Conservation (phyloP, 306 rosid species). For the Prunus armeniaca region DNA sequence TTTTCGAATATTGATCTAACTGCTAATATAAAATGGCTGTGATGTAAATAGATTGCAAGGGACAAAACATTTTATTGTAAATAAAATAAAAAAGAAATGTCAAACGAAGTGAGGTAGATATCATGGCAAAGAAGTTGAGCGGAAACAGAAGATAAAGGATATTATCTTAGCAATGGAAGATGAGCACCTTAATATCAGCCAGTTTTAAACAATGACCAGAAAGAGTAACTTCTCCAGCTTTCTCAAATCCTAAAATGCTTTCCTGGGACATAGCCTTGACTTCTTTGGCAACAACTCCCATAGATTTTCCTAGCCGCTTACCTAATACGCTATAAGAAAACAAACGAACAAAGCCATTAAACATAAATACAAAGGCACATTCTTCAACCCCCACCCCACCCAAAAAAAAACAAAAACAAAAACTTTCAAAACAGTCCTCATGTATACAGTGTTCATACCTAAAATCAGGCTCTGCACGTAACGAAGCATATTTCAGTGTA, state of each 20-base stretch:
- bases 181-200: constrained; percentile 79
- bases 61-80: background rate
- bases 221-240: constrained; percentile 65
- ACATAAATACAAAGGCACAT: background rate
- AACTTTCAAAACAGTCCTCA: background rate
- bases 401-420: background rate
- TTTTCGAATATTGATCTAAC: background rate
- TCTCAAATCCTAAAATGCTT: constrained; percentile 80
- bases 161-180: constrained; percentile 13
- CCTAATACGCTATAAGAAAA: constrained; percentile 60
- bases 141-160: background rate
- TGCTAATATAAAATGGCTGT: background rate
- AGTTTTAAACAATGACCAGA: constrained; percentile 72
- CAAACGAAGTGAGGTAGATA: background rate
- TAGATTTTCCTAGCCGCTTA: constrained; percentile 86
- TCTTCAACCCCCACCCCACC: background rate
- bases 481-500: constrained; percentile 75
- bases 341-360: constrained; percentile 6
- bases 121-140: background rate
- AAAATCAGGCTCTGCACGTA: constrained; percentile 92
- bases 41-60: background rate
- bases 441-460: constrained; percentile 43
- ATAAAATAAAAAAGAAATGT: background rate
- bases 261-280: constrained; percentile 88
- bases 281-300: constrained; percentile 82